Conservation (phyloP, 495 filamentous ascomycete genomes). For the Talaromyces liani region DNA sequence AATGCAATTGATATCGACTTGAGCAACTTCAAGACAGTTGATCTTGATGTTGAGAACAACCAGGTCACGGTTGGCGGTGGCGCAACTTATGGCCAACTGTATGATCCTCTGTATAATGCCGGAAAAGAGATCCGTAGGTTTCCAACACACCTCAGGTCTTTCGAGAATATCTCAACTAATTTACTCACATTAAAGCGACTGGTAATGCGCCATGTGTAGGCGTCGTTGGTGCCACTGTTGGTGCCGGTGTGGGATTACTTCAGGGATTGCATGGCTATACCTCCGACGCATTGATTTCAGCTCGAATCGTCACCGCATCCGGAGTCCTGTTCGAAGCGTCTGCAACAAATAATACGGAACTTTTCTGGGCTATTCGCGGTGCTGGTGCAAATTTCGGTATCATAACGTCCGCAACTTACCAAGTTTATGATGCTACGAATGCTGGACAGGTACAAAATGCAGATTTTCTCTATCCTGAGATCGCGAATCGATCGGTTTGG, state of each 20-base stretch:
- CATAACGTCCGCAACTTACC: constrained; percentile 30
- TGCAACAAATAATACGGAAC: constrained; percentile 26
- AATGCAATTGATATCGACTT: constrained; percentile 26
- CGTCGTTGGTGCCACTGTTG: constrained; percentile 28
- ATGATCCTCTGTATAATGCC: constrained; percentile 16
- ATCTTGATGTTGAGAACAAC: constrained; percentile 9
- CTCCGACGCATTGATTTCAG: constrained; percentile 25
- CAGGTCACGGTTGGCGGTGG: constrained; percentile 18
- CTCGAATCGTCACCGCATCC: constrained; percentile 21
- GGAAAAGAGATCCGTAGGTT: constrained; percentile 26
- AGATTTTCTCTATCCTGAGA: constrained; percentile 19
- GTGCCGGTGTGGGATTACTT: constrained; percentile 29
- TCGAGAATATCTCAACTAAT: not conserved
- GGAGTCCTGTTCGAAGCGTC: constrained; percentile 27
- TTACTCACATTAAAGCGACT: constrained; percentile 10
- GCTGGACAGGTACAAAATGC: constrained; percentile 19
- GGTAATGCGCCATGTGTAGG: constrained; percentile 23
- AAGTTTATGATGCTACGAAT: constrained; percentile 20
- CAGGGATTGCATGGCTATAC: constrained; percentile 29
- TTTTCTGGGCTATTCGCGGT: constrained; percentile 23
- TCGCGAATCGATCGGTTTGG: constrained; percentile 15
- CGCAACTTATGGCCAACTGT: constrained; percentile 13
- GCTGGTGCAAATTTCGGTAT: constrained; percentile 46
- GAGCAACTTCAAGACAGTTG: constrained; percentile 18
- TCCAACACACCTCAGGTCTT: not conserved